Percentiles rank a stretch among this genome's conserved stretches.
phyloP scores from a whole-genome alignment of 345 rosid genomes.

The Salix dunnii region DNA sequence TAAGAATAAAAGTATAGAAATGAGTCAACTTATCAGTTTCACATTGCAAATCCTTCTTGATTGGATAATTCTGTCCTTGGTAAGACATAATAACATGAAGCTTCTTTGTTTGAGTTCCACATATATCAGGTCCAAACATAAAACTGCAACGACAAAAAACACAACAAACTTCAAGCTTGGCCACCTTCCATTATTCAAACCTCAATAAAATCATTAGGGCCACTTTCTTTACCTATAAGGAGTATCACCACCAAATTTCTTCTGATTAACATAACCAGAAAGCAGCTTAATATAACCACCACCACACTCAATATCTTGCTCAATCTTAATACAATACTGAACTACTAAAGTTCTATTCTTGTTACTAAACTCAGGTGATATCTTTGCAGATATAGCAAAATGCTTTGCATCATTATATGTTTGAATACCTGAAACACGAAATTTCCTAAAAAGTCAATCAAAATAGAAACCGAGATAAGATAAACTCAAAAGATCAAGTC shows the following conservation, averaged over 20 bases:
- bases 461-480: not conserved
- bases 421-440: conserved; percentile 62
- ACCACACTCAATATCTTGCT: conserved; percentile 96
- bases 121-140: conserved; percentile 98
- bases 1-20: conserved; percentile 88
- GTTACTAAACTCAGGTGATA: conserved; percentile 74
- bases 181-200: not conserved
- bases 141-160: conserved; percentile 43
- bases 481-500: not conserved
- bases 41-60: conserved; percentile 83
- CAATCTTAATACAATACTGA: conserved; percentile 77
- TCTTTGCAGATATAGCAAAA: conserved; percentile 85
- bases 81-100: conserved; percentile 82
- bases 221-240: conserved; percentile 64
- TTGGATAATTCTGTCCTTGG: conserved; percentile 93
- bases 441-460: not conserved
- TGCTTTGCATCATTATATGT: conserved; percentile 80
- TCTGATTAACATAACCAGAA: conserved; percentile 93
- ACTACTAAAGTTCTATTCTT: conserved; percentile 75
- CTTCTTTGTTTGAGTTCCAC: conserved; percentile 88
- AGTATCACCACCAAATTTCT: conserved; percentile 98
- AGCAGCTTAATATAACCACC: conserved; percentile 94
- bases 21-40: conserved; percentile 90
- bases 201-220: not conserved
- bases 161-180: not conserved